These are phyloP conservation scores for Epithele typhae DNA, from an alignment of 768 basidiomycete species.

Conservation along the genomic window DNA sequence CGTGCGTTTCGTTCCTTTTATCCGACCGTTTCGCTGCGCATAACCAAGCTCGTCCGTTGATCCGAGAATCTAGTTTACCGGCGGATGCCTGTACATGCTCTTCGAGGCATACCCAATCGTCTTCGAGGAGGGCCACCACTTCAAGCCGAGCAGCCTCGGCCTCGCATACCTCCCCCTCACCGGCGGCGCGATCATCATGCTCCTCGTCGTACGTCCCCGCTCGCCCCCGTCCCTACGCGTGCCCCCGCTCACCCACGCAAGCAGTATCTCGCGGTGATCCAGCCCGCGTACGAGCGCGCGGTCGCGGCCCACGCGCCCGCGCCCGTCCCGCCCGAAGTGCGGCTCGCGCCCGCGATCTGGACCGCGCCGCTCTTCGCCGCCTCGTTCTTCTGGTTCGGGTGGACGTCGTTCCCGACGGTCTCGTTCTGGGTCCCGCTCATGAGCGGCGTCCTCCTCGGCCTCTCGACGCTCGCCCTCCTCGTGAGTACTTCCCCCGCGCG, in stretches of 20 bases:
- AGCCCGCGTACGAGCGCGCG: conserved; percentile 39
- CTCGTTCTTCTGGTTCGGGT: conserved; percentile 66
- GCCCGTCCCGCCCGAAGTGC: conserved; percentile 57
- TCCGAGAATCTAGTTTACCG: conserved; percentile 65
- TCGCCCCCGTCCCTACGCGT: not conserved
- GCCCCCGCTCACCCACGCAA: not conserved
- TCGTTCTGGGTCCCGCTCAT: conserved; percentile 51
- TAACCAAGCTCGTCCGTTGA: conserved; percentile 34
- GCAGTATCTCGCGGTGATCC: conserved; percentile 43
- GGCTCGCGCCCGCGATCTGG: conserved; percentile 45
- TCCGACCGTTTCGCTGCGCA: not conserved
- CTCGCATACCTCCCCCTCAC: conserved; percentile 53
- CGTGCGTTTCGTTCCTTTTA: conserved; percentile 29
- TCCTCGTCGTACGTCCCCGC: conserved; percentile 34
- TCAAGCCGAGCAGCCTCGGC: conserved; percentile 34
- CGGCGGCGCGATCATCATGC: conserved; percentile 43
- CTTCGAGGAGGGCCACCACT: conserved; percentile 45
- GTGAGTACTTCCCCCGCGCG: conserved; percentile 29
- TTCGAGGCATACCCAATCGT: conserved; percentile 59
- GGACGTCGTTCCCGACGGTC: conserved; percentile 53
- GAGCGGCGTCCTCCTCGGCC: conserved; percentile 47
- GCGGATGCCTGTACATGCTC: conserved; percentile 56
- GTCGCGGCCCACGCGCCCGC: conserved; percentile 35
- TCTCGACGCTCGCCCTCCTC: conserved; percentile 43
- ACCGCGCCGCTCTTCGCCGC: conserved; percentile 47